phyloP scores from a whole-genome alignment of 148 eudicot species.

The Fagopyrum homotropicum region DNA sequence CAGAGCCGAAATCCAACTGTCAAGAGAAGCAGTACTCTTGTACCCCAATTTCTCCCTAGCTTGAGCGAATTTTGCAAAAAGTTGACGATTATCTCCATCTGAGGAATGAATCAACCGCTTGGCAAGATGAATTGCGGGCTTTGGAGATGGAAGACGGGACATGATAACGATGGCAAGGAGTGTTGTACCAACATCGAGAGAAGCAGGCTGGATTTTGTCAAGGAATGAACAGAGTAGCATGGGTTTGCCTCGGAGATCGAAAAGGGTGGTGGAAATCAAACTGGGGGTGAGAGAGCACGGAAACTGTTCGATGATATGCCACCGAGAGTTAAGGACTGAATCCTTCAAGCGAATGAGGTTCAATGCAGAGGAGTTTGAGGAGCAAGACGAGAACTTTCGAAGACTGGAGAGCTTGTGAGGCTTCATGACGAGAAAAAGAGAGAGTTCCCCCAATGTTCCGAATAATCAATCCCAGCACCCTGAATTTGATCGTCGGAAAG shows the following conservation, averaged over 20 bases:
- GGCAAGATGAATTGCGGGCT: conserved; percentile 30
- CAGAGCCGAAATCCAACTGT: conserved; percentile 40
- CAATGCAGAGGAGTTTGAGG: background rate
- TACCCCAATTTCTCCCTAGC: conserved; percentile 29
- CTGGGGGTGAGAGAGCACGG: conserved; percentile 28
- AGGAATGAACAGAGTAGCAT: conserved; percentile 27
- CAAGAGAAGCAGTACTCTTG: conserved; percentile 32
- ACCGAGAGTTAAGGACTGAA: conserved; percentile 36
- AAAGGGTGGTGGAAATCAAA: conserved; percentile 29
- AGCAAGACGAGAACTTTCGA: conserved; percentile 15
- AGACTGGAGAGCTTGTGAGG: conserved; percentile 10
- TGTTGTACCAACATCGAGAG: conserved; percentile 22
- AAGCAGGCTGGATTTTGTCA: conserved; percentile 18
- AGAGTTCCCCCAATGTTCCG: background rate
- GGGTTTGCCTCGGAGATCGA: conserved; percentile 41
- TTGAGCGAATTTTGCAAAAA: conserved; percentile 31
- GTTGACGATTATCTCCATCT: conserved; percentile 9
- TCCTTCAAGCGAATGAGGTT: conserved; percentile 18
- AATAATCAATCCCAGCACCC: background rate
- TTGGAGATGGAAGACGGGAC: conserved; percentile 32
- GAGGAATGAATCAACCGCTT: conserved; percentile 19
- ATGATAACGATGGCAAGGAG: conserved; percentile 40
- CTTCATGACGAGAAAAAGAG: conserved; percentile 23
- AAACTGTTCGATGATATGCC: conserved; percentile 66
- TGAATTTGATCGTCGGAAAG: too few relatives aligned